A percentile compares a stretch with the other conserved stretches of the same genome.
Evolutionary conservation across 1,284 basidiomycete species (phyloP).

Genomic region (Boletus smithii): DNA sequence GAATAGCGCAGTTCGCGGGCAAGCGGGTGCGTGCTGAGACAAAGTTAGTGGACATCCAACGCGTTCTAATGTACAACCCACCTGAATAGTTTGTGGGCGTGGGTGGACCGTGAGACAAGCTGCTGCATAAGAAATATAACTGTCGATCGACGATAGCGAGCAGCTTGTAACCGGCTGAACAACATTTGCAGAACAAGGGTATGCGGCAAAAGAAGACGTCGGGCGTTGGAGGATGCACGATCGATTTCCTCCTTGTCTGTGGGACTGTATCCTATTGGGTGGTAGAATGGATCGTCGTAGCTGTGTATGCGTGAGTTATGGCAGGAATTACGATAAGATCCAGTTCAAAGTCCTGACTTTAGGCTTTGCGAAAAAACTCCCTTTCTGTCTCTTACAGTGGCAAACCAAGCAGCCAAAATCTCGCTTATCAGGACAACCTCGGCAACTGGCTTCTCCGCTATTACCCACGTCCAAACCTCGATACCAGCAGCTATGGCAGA

Average conservation of each 20-base stretch:
- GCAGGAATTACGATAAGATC: conserved; percentile 2
- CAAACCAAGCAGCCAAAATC: conserved; percentile 84
- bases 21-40: conserved; percentile 80
- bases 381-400: conserved; percentile 71
- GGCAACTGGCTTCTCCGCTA: conserved; percentile 80
- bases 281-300: conserved; percentile 83
- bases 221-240: conserved; percentile 66
- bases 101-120: conserved; percentile 76
- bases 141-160: conserved; percentile 81
- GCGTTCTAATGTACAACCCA: conserved; percentile 31
- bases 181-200: conserved; percentile 83
- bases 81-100: conserved; percentile 72
- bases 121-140: conserved; percentile 86
- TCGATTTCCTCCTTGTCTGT: conserved; percentile 87
- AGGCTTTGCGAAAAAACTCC: conserved; percentile 81
- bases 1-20: conserved; percentile 88
- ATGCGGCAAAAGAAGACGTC: conserved; percentile 80
- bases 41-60: conserved; percentile 4
- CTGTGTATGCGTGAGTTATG: conserved; percentile 41
- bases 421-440: conserved; percentile 79
- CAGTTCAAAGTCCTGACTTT: conserved; percentile 54
- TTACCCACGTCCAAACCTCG: conserved; percentile 97
- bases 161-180: conserved; percentile 91
- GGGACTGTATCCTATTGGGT: conserved; percentile 86
- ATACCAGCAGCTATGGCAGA: conserved; percentile 83